Evolutionary conservation across 306 rosid genomes (phyloP), one percentile per base, ranked within the genome.

Genomic region (Arachis hypogaea): DNA sequence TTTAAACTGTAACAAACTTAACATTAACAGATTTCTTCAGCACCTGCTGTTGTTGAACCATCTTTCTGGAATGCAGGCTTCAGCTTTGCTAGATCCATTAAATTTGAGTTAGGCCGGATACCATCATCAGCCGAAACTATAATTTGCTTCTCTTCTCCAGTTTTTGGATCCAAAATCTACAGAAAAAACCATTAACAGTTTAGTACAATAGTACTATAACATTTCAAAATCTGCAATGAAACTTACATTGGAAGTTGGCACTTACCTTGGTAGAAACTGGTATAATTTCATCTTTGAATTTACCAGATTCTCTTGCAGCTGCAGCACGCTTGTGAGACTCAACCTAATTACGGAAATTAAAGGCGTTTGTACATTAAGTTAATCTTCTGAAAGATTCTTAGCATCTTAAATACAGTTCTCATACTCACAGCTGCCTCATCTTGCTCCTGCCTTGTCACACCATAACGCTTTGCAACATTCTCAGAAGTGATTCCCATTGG

Each of bases 401-500:
- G 68, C 70, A 62, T n/a, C 58, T 77, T 41, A 43, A 81, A 38
- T 52, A 45, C 77, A 54, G 44, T 38, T 63, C 14, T 58, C 50
- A 67, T 59, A 83, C 97, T 89, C 83, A 91, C 98, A 81, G 97
- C 97, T 49, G 97, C 96, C 42, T 69, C 89, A 75, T 94, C 98
- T 79, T 94, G 98, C 85, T 94, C 96, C 75, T 80, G 77, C 82
- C 95, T 85, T 7, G 95, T 91, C 55, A 94, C 91, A 28, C 97
- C 96, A 57, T 84, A 92, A 29, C 85, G 85, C 41, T 80, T 73
- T 7, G 97, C 97, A 41, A 94, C 95, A 81, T 94, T 94, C 82
- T 94, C 98, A 57, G 96, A 94, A 76, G 98, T 94, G 18, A 88
- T 58, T 45, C 97, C 98, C 95, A 94, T 89, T 5, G 97, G 95